A percentile compares a stretch with the other conserved stretches of the same genome.
Conservation (phyloP, 495 filamentous ascomycete genomes). For the Neurospora sp. region DNA sequence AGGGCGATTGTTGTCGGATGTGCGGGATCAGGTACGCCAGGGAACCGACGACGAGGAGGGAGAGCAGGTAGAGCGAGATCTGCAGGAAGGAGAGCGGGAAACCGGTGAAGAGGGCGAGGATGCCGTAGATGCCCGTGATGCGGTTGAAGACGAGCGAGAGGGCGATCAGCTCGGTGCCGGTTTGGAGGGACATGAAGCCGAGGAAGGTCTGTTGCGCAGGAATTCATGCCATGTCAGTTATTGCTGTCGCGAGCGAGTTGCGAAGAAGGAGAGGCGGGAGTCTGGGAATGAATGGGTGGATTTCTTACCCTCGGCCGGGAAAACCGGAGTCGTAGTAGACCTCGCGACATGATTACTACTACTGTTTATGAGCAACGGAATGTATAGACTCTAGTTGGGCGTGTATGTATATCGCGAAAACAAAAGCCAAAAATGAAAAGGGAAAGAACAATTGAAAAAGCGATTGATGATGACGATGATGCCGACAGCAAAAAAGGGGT, state of each 20-base stretch:
- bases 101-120: constrained; percentile 77
- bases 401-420: neutral
- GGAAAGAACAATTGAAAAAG: neutral
- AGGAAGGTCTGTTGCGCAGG: constrained; percentile 55
- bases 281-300: too few species aligned
- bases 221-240: too few species aligned
- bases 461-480: neutral
- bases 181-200: constrained; percentile 73
- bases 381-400: neutral
- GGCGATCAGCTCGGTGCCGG: constrained; percentile 71
- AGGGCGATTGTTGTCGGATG: constrained; percentile 56
- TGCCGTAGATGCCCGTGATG: constrained; percentile 74
- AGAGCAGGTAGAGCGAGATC: constrained; percentile 77
- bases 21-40: constrained; percentile 56
- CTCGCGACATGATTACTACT: neutral
- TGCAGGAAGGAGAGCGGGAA: constrained; percentile 50
- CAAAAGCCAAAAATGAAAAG: neutral
- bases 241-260: too few species aligned
- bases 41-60: constrained; percentile 53
- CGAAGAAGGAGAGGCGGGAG: too few species aligned
- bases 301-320: constrained; percentile 24
- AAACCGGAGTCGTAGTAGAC: constrained; percentile 15
- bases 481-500: neutral
- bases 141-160: constrained; percentile 79
- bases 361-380: neutral